Percentiles rank a stretch among this genome's conserved stretches.
Conservation (phyloP, 2,329 filamentous ascomycete genomes). For the Amauroascus niger region DNA sequence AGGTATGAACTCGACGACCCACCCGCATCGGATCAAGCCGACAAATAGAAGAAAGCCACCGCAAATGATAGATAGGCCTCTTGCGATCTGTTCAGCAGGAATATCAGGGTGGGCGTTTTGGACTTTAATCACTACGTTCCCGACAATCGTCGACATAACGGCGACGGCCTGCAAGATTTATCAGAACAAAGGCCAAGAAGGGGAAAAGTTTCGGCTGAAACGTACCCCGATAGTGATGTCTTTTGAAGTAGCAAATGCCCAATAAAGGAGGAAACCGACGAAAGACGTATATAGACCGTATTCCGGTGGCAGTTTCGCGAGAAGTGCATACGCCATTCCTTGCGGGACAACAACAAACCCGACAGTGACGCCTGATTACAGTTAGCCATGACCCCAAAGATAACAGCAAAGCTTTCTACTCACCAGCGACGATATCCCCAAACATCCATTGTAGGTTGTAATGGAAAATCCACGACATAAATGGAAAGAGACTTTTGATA, state of each 20-base stretch:
- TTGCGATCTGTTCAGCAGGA: constrained; percentile 47
- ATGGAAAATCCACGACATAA: constrained; percentile 43
- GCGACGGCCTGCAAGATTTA: constrained; percentile 42
- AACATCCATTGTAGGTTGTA: constrained; percentile 43
- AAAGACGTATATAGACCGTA: constrained; percentile 53
- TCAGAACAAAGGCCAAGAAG: constrained; percentile 4
- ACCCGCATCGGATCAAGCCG: constrained; percentile 54
- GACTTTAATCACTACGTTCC: constrained; percentile 50
- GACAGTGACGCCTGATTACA: constrained; percentile 23
- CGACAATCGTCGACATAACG: constrained; percentile 55
- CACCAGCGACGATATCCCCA: constrained; percentile 39
- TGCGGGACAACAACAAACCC: constrained; percentile 54
- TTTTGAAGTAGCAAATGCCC: constrained; percentile 54
- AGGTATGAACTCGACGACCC: constrained; percentile 57
- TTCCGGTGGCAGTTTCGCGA: constrained; percentile 52
- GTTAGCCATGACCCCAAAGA: not conserved
- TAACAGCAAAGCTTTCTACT: not conserved
- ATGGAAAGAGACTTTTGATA: constrained; percentile 37
- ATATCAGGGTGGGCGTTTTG: constrained; percentile 42
- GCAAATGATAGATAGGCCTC: constrained; percentile 54
- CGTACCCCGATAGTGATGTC: constrained; percentile 31
- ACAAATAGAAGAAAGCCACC: constrained; percentile 52
- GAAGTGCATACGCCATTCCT: constrained; percentile 52
- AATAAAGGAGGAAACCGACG: constrained; percentile 49
- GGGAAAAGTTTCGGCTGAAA: not conserved